Evolutionary conservation across 139 green algal species (phyloP).

Genomic region (Asterochloris sp.): DNA sequence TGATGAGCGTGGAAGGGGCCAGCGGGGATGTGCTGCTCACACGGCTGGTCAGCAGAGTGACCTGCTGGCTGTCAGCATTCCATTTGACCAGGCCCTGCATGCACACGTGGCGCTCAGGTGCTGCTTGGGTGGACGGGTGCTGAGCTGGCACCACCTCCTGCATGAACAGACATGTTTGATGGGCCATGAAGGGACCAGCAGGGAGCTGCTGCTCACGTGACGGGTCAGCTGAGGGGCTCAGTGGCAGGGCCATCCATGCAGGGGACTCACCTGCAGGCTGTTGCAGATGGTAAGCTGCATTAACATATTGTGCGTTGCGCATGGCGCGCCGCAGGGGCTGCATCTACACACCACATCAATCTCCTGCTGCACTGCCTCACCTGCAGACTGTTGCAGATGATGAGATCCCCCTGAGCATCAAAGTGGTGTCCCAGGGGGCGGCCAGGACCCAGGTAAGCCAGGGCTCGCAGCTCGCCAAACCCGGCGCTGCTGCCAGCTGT

Average conservation of each 20-base stretch:
- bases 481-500: not conserved
- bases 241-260: no score
- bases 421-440: constrained; percentile 33
- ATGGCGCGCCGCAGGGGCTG: not conserved
- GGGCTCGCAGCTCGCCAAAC: not conserved
- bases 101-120: not conserved
- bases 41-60: constrained; percentile 20
- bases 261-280: not conserved
- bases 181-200: not conserved
- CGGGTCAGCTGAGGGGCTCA: not conserved
- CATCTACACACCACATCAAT: not conserved
- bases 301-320: not conserved
- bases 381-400: constrained; percentile 28
- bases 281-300: not conserved
- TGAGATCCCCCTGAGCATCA: constrained; percentile 20
- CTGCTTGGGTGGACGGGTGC: not conserved
- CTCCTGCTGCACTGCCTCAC: not conserved
- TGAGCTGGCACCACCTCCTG: not conserved
- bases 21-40: constrained; percentile 10
- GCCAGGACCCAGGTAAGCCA: constrained; percentile 33
- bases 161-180: not conserved
- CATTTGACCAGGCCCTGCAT: constrained; percentile 39
- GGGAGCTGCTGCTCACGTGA: not conserved
- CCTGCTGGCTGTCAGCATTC: constrained; percentile 10
- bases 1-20: constrained; percentile 19